phyloP scores from a whole-genome alignment of 306 rosid species.

The Chamaecrista fasciculata region DNA sequence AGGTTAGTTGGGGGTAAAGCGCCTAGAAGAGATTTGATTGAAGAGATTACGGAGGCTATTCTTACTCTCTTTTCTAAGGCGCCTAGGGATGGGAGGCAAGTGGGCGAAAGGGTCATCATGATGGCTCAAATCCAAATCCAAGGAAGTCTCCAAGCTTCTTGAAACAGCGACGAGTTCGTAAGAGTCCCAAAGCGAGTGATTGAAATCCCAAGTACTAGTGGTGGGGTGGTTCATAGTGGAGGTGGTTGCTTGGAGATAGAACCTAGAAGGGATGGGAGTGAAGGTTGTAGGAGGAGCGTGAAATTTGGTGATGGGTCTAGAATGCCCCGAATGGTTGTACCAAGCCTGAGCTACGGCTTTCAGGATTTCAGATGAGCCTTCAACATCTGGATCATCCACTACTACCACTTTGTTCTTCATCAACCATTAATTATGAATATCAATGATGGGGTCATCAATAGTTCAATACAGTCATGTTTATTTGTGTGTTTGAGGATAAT shows the following conservation, averaged over 20 bases:
- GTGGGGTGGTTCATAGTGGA: neutral
- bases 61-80: conserved; percentile 55
- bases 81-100: conserved; percentile 11
- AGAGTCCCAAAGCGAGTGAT: conserved; percentile 83
- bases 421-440: too few relatives aligned
- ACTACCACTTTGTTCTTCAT: too few relatives aligned
- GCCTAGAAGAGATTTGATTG: conserved; percentile 54
- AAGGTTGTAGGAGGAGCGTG: conserved; percentile 53
- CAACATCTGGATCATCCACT: too few relatives aligned
- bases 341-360: conserved; percentile 95
- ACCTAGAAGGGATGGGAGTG: conserved; percentile 58
- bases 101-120: conserved; percentile 37
- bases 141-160: conserved; percentile 65
- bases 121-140: conserved; percentile 43
- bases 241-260: conserved; percentile 54
- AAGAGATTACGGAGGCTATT: conserved; percentile 76
- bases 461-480: too few relatives aligned
- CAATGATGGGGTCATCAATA: too few relatives aligned
- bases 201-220: conserved; percentile 54
- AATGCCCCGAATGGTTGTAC: conserved; percentile 56
- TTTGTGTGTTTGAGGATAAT: too few relatives aligned
- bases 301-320: conserved; percentile 53
- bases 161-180: conserved; percentile 84
- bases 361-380: conserved; percentile 68
- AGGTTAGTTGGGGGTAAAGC: too few relatives aligned